Percentiles rank a stretch among this genome's conserved stretches.
phyloP scores from a whole-genome alignment of 768 basidiomycete species.

The Tricholoma matsutake region DNA sequence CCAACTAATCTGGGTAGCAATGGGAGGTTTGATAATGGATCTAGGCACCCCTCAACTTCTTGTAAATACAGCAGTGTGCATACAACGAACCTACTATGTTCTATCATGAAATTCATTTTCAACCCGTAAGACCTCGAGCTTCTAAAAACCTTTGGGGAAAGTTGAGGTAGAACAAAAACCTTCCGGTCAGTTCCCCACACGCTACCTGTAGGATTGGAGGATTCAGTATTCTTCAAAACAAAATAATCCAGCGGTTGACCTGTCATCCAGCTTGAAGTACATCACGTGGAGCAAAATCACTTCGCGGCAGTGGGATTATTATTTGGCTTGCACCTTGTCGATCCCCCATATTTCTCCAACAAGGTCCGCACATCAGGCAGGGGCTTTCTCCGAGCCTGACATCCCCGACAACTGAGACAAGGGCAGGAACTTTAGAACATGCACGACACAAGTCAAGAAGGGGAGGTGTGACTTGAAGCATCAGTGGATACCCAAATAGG shows the following conservation, averaged over 20 bases:
- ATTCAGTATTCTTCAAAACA: neutral
- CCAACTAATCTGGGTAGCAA: no score
- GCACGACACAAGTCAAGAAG: conserved; percentile 62
- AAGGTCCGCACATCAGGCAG: conserved; percentile 66
- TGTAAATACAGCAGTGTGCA: no score
- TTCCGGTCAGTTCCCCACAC: no score
- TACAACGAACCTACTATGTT: no score
- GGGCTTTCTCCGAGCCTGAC: conserved; percentile 76
- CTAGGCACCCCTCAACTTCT: no score
- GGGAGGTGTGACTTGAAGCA: conserved; percentile 59
- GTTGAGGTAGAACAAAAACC: no score
- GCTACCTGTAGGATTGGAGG: no score
- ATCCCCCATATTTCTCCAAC: conserved; percentile 70
- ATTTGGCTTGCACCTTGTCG: conserved; percentile 49
- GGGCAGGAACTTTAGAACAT: conserved; percentile 69
- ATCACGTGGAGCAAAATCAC: conserved; percentile 19
- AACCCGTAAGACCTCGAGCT: no score
- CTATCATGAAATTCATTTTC: no score
- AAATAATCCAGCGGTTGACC: neutral
- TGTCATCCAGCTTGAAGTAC: neutral
- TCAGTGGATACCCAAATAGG: conserved; percentile 60
- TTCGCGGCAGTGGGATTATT: conserved; percentile 38
- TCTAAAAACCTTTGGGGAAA: no score
- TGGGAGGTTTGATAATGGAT: no score
- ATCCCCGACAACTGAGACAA: conserved; percentile 66